phyloP scores from a whole-genome alignment of 2,329 filamentous ascomycete species.

The Mycosphaerella sp. region DNA sequence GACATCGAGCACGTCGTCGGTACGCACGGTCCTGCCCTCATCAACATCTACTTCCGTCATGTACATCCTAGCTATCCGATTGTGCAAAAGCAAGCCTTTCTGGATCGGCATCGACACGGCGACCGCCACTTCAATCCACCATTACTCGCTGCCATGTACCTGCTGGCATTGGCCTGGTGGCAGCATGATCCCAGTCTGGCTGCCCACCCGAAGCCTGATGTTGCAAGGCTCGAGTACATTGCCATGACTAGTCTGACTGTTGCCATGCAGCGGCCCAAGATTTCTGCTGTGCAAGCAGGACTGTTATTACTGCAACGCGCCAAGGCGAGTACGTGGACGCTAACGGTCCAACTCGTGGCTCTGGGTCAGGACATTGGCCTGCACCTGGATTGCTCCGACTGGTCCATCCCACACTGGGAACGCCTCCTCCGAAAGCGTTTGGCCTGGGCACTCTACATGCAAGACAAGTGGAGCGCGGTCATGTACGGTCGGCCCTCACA shows the following conservation, averaged over 20 bases:
- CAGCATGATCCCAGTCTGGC: slow-evolving; percentile 63
- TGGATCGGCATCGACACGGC: slow-evolving; percentile 68
- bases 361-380: slow-evolving; percentile 81
- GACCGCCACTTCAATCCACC: slow-evolving; percentile 69
- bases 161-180: slow-evolving; percentile 85
- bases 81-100: slow-evolving; percentile 71
- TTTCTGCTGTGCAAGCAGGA: slow-evolving; percentile 73
- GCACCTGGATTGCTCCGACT: slow-evolving; percentile 77
- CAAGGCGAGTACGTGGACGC: slow-evolving; percentile 72
- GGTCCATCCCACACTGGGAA: slow-evolving; percentile 87
- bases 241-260: slow-evolving; percentile 66
- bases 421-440: slow-evolving; percentile 75
- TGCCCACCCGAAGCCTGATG: slow-evolving; percentile 60
- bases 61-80: slow-evolving; percentile 79
- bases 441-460: slow-evolving; percentile 88
- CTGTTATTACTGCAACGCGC: slow-evolving; percentile 67
- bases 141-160: slow-evolving; percentile 72
- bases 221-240: slow-evolving; percentile 65
- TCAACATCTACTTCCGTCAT: slow-evolving; percentile 74
- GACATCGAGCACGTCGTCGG: slow-evolving; percentile 69
- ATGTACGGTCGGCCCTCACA: slow-evolving; percentile 82
- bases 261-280: slow-evolving; percentile 73
- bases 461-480: slow-evolving; percentile 86
- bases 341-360: slow-evolving; percentile 81
- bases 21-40: slow-evolving; percentile 67